Base-by-base conservation (phyloP, 177 flowering plant genomes). In the Tripterygium wilfordii region DNA sequence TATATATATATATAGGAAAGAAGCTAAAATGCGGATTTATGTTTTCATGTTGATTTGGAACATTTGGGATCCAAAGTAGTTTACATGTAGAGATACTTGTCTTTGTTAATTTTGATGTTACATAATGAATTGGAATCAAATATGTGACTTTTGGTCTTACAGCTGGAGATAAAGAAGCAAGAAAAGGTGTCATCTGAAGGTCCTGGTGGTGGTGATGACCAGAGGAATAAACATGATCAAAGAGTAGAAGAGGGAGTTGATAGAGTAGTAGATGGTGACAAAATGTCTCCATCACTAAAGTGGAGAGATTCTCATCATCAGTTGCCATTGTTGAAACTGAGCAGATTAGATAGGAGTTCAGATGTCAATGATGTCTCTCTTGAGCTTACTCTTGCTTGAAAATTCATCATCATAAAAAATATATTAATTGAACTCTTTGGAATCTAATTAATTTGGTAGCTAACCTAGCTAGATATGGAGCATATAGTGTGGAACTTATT, bases 331-430 rank as follows among this genome's bases (percentile, higher is more conserved):
- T 21, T 25, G 18, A 42, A 27, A 52, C 45, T 38, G 50, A 20
- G 23, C 28, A 22, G 22, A n/a, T n/a, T n/a, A 15, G 14, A 10
- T 3, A 39, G 13, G 39, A 10, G 6, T 51, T 26, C 38, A 44
- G 57, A 51, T 31, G 41, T 30, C 2, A 55, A 49, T 57, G 56
- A 61, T 41, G 53, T 61, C 15, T 66, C 63, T 45, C 66, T 66
- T 36, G 57, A 61, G 22, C 71, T 66, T n/a, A 66, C 63, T 44
- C 71, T 66, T 35, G 53, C 62, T 20, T 62, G 41, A 45, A 45
- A 26, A n/a, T n/a, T n/a, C n/a, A n/a, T n/a, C n/a, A n/a, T n/a
- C n/a, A n/a, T n/a, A n/a, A n/a, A n/a, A n/a, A n/a, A n/a, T n/a
- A n/a, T n/a, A n/a, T n/a, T n/a, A n/a, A n/a, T n/a, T 14, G 22